Evolutionary conservation across 148 eudicot species (phyloP).

Genomic region (Amaranthus palmeri): DNA sequence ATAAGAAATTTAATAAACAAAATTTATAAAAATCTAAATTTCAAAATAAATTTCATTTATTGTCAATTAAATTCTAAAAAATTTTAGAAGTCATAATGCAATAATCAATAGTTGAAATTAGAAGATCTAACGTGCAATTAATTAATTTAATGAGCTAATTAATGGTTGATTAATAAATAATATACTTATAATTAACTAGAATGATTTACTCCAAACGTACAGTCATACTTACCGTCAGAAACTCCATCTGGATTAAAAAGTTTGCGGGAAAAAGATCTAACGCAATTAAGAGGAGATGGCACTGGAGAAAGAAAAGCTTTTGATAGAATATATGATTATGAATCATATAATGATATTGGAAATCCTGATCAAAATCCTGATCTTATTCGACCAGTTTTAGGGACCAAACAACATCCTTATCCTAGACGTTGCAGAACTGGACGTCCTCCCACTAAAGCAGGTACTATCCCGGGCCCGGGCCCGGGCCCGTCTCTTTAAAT

Average conservation of each 20-base stretch:
- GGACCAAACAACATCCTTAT: constrained; percentile 46
- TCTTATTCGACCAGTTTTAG: constrained; percentile 39
- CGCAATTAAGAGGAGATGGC: constrained; percentile 41
- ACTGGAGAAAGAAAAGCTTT: constrained; percentile 32
- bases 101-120: too few species aligned
- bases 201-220: neutral
- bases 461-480: too few species aligned
- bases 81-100: too few species aligned
- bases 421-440: constrained; percentile 73
- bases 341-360: constrained; percentile 51
- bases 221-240: constrained; percentile 40
- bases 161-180: too few species aligned
- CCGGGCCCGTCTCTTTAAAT: too few species aligned
- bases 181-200: too few species aligned
- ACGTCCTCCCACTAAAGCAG: constrained; percentile 32
- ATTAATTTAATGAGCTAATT: too few species aligned
- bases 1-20: too few species aligned
- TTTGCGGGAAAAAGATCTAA: constrained; percentile 41
- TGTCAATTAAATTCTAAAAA: too few species aligned
- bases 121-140: too few species aligned
- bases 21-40: too few species aligned
- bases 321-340: constrained; percentile 53
- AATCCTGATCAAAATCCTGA: constrained; percentile 31
- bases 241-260: constrained; percentile 39
- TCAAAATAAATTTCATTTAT: too few species aligned